Evolutionary conservation across 164 flowering plant genomes (phyloP), one percentile per base, ranked within the genome.

Genomic region (Umbilicus rupestris): DNA sequence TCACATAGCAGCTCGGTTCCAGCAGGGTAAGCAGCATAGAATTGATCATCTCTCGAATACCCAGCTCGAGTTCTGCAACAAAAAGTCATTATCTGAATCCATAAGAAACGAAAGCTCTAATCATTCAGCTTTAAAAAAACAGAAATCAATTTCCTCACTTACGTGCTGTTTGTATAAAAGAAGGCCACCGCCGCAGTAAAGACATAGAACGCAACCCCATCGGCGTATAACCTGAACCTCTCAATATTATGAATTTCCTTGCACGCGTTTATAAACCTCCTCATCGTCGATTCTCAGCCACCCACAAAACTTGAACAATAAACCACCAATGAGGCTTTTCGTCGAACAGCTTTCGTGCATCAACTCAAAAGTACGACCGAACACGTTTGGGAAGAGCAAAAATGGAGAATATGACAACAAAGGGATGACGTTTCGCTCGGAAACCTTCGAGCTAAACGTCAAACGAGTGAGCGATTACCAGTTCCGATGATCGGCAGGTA

Each of bases 1-100:
- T 41, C 44, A 41, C 15, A 12, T 8, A 41, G 1, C 9, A 41
- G 44, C 44, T 41, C 44, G 9, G 44, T 41, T 41, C 44, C 44
- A 8, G 9, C 15, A 12, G 44, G 44, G 44, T 41, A 41, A 41
- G 44, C 44, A 41, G 44, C 44, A 41, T 8, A 41, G 44, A 41
- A 41, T 41, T 41, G 15, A 41, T 41, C 5, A 41, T 41, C 44
- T 41, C 44, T 41, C 11, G 15, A 41, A 41, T 41, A 83, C 62
- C 96, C 98, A 62, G 96, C 97, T 77, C 98, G 86, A 20, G 95
- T 91, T 52, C 98, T 93, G 77, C 76, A 85, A 26, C 67, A 55
- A 68, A 66, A 47, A 26, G 31, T 33, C 31, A 12, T 12, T 37
- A 28, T 64, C 19, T n/a, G 26, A 52, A 24, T 45, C 16, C 28